These are phyloP conservation scores for Mycena venus DNA, from an alignment of 768 basidiomycete species.

Conservation along the genomic window DNA sequence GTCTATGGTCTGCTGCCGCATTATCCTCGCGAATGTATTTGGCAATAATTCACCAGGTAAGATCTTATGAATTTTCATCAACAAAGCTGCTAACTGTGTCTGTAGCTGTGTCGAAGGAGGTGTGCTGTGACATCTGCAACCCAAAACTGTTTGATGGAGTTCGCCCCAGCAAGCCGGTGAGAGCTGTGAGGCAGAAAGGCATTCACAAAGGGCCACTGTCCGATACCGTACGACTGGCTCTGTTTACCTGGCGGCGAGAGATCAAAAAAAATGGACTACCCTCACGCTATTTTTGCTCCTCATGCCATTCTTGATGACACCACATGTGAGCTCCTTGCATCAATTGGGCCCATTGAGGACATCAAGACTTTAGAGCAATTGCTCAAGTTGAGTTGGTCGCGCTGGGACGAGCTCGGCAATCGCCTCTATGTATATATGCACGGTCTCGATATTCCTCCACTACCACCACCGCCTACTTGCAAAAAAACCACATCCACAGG, in stretches of 20 bases:
- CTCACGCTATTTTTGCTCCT: background rate
- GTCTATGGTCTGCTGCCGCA: background rate
- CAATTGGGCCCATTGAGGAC: background rate
- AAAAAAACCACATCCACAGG: background rate
- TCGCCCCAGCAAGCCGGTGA: background rate
- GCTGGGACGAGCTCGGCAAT: background rate
- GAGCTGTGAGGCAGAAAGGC: background rate
- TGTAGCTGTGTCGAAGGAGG: background rate
- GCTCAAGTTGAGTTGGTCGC: background rate
- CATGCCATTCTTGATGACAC: constrained; percentile 13
- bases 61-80: background rate
- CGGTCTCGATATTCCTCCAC: background rate
- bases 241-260: background rate
- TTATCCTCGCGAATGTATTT: background rate
- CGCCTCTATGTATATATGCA: background rate
- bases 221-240: background rate
- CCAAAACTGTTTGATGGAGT: background rate
- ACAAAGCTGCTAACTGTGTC: too few relatives aligned
- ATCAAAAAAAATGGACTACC: background rate
- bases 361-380: background rate
- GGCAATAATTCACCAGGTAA: background rate
- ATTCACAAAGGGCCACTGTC: background rate
- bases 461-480: background rate
- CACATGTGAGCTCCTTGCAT: background rate
- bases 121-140: constrained; percentile 14